Base-by-base conservation (phyloP, 768 basidiomycete species). In the Ramaria sp. region DNA sequence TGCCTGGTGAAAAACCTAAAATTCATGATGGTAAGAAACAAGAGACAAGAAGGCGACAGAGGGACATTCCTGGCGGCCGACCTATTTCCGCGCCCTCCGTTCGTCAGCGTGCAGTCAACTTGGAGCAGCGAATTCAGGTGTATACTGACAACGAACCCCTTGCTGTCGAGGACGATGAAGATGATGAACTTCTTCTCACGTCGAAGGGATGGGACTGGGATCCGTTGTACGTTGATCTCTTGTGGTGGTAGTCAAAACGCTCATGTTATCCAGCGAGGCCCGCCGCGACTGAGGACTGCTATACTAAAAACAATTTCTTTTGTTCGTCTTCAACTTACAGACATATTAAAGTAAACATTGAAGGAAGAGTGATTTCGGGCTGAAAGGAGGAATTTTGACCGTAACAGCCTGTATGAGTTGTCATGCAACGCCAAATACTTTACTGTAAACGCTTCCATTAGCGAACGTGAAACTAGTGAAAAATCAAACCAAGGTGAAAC, bases 131-230 rank as follows among this genome's bases (percentile, higher is more conserved):
- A 15, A 16, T 47, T 28, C 18, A 16, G 16, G 30, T 54, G 10
- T 32, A 30, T 2, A 47, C 25, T 12, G 32, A 57, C 32, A 45
- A 24, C 38, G 44, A 54, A 39, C 41, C 53, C 3, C 20, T 55
- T 8, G 34, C 13, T 1, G 15, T 27, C 10, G 43, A 41, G 5
- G 42, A 37, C 7, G 53, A 57, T 54, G 53, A 48, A 22, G 57
- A 57, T 38, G 57, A 57, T 32, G 43, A 53, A 38, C 52, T 57
- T 15, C 52, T 57, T 39, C 47, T 57, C 28, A 57, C 57, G 13
- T 57, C 57, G 10, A 53, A 54, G 16, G 57, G 57, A 6, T 57
- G 57, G 57, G 57, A 57, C 22, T 57, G 57, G 57, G 53, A 55
- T 47, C 57, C 57, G 20, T n/a, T 12, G 51, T 52, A 39, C 28